Evolutionary conservation across 73 alveolate species (phyloP), one percentile per base, ranked within the genome.

Genomic region (Uronychia setigera): DNA sequence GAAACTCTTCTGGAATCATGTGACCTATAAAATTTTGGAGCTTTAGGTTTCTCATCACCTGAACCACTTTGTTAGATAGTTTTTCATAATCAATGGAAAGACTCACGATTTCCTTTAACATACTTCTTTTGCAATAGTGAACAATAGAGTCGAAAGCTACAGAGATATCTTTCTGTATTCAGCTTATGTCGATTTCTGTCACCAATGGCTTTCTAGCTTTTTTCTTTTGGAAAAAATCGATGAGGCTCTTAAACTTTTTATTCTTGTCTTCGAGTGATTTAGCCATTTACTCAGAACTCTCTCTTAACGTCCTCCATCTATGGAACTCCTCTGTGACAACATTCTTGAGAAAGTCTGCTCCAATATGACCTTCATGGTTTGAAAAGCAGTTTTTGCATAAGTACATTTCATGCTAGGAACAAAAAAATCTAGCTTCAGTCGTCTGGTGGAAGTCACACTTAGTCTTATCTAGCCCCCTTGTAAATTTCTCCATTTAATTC

Each of bases 241-340:
- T 46, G n/a, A 46, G 67, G 67, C 19, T 46, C 19, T 46, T 46
- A 19, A 46, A 46, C 19, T 46, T 46, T 19, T 19, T 46, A 5
- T 46, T 46, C 19, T 46, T 46, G n/a, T 46, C 67, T 46, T 46
- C 67, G 19, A 46, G 67, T 19, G 5, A 19, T 46, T 46, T 46
- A 19, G n/a, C 19, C 67, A 46, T 5, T 5, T 19, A 11, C 67
- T 46, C 67, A 46, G 67, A 11, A 46, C 67, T 46, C n/a, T 76
- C 81, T 31, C 58, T 76, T 30, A 76, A 13, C 28, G 81, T 32
- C 32, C 81, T 76, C 81, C 81, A 76, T 76, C 31, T 76, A 30
- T 76, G 28, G 32, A 76, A 76, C 32, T 76, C 81, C 1, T 1
- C 25, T 28, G 81, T 76, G 81, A 76, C 31, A 11, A 76, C 19